phyloP scores from a whole-genome alignment of 2,329 filamentous ascomycete genomes.

The Alternaria brassicicola region DNA sequence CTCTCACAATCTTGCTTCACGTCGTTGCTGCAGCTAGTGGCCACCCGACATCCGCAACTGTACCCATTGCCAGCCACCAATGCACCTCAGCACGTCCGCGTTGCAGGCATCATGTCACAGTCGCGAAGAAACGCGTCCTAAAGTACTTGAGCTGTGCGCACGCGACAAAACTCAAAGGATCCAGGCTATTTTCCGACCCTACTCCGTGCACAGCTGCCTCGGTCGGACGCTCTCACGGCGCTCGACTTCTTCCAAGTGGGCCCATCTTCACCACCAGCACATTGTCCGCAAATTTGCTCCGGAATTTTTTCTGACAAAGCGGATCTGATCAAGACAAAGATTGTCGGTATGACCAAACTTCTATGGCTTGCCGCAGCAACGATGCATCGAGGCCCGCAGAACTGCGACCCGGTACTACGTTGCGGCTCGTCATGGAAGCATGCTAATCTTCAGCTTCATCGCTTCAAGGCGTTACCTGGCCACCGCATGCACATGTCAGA shows the following conservation, averaged over 20 bases:
- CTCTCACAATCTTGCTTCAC: slow-evolving; percentile 17
- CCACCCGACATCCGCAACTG: slow-evolving; percentile 36
- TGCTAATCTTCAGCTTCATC: slow-evolving; percentile 25
- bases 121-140: slow-evolving; percentile 43
- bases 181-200: slow-evolving; percentile 35
- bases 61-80: slow-evolving; percentile 29
- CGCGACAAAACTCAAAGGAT: slow-evolving; percentile 35
- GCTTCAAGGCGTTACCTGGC: slow-evolving; percentile 32
- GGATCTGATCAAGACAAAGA: slow-evolving; percentile 14
- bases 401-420: slow-evolving; percentile 21
- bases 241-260: slow-evolving; percentile 32
- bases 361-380: slow-evolving; percentile 25
- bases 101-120: slow-evolving; percentile 34
- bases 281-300: slow-evolving; percentile 34
- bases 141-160: slow-evolving; percentile 36
- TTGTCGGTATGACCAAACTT: slow-evolving; percentile 29
- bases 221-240: slow-evolving; percentile 18
- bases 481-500: slow-evolving; percentile 35
- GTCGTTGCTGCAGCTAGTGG: slow-evolving; percentile 38
- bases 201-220: slow-evolving; percentile 32
- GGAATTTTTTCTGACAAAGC: slow-evolving; percentile 31
- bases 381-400: slow-evolving; percentile 17
- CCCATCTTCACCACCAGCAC: slow-evolving; percentile 13
- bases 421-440: slow-evolving; percentile 24
- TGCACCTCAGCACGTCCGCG: slow-evolving; percentile 29